These are phyloP conservation scores for Blastocystis sp. DNA, from an alignment of 352 stramenopile genomes.

Conservation along the genomic window DNA sequence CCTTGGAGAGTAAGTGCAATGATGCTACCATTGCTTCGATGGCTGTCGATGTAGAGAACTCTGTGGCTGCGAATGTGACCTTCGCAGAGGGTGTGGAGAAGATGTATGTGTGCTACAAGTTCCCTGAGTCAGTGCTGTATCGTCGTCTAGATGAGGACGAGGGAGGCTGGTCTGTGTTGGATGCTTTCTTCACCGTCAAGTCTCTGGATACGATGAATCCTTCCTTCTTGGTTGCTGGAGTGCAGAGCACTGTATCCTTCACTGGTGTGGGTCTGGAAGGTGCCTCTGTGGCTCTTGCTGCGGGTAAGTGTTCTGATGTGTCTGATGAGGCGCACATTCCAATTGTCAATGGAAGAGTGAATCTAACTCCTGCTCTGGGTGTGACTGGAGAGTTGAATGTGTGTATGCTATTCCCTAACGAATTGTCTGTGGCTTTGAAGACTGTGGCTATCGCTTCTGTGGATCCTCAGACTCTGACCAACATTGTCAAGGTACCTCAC, in stretches of 20 bases:
- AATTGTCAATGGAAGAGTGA: neutral
- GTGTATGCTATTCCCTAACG: conserved; percentile 64
- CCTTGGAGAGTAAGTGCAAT: neutral
- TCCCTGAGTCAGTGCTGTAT: conserved; percentile 4
- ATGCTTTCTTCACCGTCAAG: conserved; percentile 36
- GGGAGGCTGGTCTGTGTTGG: conserved; percentile 11
- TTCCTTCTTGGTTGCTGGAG: conserved; percentile 11
- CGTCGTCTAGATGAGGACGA: conserved; percentile 19
- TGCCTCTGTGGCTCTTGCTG: neutral
- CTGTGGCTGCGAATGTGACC: conserved; percentile 35
- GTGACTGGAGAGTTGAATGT: neutral
- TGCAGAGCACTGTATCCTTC: conserved; percentile 28
- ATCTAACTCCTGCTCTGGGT: neutral
- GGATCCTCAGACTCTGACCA: neutral
- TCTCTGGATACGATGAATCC: neutral
- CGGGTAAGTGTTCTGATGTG: neutral
- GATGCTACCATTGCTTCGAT: neutral
- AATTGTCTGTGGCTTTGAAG: neutral
- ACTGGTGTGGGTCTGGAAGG: neutral
- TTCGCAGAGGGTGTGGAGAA: conserved; percentile 7
- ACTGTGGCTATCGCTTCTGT: conserved; percentile 33
- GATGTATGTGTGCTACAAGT: conserved; percentile 48
- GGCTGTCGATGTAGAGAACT: neutral
- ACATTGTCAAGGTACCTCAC: conserved; percentile 43
- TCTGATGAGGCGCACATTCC: neutral